Evolutionary conservation across 108 stramenopile genomes (phyloP).

Genomic region (Heterococcus sp.): DNA sequence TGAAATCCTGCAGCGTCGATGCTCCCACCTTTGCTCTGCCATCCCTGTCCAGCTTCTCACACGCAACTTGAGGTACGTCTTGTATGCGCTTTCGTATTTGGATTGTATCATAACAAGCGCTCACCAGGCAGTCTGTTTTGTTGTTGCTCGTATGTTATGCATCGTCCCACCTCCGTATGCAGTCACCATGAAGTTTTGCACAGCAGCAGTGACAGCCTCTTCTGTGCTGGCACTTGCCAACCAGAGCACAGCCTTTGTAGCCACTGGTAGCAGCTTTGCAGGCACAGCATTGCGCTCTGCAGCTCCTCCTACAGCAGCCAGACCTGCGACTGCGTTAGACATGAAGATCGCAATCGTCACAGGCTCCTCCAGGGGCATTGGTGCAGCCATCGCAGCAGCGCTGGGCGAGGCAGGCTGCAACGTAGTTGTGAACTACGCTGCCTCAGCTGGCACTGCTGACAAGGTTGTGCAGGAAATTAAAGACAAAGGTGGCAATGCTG

Average conservation of each 20-base stretch:
- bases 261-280: not conserved
- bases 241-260: not conserved
- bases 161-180: too few relatives aligned
- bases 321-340: not conserved
- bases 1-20: too few relatives aligned
- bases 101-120: too few relatives aligned
- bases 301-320: too few relatives aligned
- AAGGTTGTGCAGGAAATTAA: slow-evolving; percentile 76
- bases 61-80: too few relatives aligned
- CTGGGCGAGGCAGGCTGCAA: slow-evolving; percentile 81
- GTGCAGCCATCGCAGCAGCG: slow-evolving; percentile 82
- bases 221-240: not conserved
- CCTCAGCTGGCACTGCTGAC: slow-evolving; percentile 74
- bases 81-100: too few relatives aligned
- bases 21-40: too few relatives aligned
- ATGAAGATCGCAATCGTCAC: slow-evolving; percentile 35
- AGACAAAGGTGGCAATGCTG: slow-evolving; percentile 77
- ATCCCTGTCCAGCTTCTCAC: too few relatives aligned
- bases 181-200: not conserved
- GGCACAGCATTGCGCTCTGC: not conserved
- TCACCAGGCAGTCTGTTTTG: too few relatives aligned
- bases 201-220: not conserved
- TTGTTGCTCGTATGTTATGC: too few relatives aligned
- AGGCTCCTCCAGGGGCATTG: slow-evolving; percentile 87
- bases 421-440: slow-evolving; percentile 89